Percentiles rank a stretch among this genome's conserved stretches.
These are phyloP conservation scores for Sporothrix globosa DNA, from an alignment of 2,329 filamentous ascomycete genomes.

Conservation along the genomic window DNA sequence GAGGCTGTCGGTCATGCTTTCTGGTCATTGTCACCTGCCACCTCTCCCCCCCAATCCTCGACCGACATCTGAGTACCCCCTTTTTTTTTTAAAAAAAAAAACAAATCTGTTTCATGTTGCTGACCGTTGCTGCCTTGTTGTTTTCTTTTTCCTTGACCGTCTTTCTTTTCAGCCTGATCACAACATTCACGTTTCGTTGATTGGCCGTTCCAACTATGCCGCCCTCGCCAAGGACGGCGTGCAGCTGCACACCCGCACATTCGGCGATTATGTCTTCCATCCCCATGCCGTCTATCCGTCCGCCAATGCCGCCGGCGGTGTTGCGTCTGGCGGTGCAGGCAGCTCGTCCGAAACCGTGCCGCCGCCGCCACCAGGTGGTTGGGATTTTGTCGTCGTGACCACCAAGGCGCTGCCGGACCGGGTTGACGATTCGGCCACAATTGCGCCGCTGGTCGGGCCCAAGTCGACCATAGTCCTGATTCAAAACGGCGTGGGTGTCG, in stretches of 20 bases:
- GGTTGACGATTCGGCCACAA: slow-evolving; percentile 62
- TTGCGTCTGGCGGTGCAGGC: slow-evolving; percentile 26
- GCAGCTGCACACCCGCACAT: slow-evolving; percentile 65
- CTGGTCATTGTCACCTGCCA: not conserved
- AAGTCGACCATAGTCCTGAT: slow-evolving; percentile 65
- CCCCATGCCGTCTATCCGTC: slow-evolving; percentile 66
- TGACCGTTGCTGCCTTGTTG: slow-evolving; percentile 6
- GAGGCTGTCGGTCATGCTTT: slow-evolving; percentile 4
- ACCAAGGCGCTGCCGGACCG: slow-evolving; percentile 71
- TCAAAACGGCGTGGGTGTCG: slow-evolving; percentile 72
- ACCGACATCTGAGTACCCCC: not conserved
- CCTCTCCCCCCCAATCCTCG: not conserved
- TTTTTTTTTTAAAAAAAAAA: too few relatives aligned
- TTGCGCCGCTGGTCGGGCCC: slow-evolving; percentile 61
- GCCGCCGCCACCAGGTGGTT: slow-evolving; percentile 34
- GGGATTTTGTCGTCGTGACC: slow-evolving; percentile 69
- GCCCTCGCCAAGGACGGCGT: slow-evolving; percentile 66
- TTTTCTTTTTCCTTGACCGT: slow-evolving; percentile 13
- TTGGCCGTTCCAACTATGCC: slow-evolving; percentile 73
- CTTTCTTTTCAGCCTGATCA: slow-evolving; percentile 48
- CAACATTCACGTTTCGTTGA: slow-evolving; percentile 65
- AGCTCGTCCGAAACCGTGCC: slow-evolving; percentile 29
- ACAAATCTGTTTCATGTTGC: not conserved
- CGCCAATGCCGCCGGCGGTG: slow-evolving; percentile 50
- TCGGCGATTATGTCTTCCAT: slow-evolving; percentile 67